A percentile compares a stretch with the other conserved stretches of the same genome.
phyloP scores from a whole-genome alignment of 176 grass and related monocot genomes.

The Guadua angustifolia region DNA sequence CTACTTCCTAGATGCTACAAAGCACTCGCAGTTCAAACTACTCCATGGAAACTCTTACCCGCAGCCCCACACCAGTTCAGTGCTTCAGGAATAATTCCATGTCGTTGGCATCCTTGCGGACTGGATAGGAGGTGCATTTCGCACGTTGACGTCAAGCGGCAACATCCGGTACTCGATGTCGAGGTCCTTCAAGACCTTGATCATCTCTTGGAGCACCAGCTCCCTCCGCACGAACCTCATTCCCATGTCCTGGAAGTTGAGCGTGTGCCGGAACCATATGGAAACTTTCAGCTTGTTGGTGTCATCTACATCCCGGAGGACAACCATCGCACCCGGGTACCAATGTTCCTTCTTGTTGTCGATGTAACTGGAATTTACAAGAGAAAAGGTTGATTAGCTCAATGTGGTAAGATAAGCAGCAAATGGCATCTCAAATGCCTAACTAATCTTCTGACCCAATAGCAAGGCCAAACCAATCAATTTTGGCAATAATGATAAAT shows the following conservation, averaged over 20 bases:
- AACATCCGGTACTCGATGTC: conserved; percentile 81
- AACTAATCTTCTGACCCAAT: neutral
- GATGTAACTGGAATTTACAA: conserved; percentile 54
- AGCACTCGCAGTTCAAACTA: conserved; percentile 3
- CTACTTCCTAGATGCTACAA: conserved; percentile 29
- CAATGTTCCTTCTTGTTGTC: conserved; percentile 63
- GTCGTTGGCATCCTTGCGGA: conserved; percentile 66
- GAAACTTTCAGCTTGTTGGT: conserved; percentile 72
- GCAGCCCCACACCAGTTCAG: neutral
- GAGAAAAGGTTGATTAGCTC: neutral
- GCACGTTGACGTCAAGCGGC: conserved; percentile 67
- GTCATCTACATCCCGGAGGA: conserved; percentile 56
- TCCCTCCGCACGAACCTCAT: conserved; percentile 62
- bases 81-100: conserved; percentile 55
- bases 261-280: conserved; percentile 57
- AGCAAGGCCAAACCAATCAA: neutral
- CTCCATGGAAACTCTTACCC: neutral
- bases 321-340: conserved; percentile 55
- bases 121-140: conserved; percentile 46
- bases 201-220: conserved; percentile 63
- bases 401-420: neutral
- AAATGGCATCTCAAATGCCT: neutral
- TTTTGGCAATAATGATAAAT: neutral
- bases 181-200: conserved; percentile 64
- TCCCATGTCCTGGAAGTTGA: conserved; percentile 72